Percentiles rank a stretch among this genome's conserved stretches.
phyloP scores from a whole-genome alignment of 75 land plant genomes.

The Cupressus sempervirens region DNA sequence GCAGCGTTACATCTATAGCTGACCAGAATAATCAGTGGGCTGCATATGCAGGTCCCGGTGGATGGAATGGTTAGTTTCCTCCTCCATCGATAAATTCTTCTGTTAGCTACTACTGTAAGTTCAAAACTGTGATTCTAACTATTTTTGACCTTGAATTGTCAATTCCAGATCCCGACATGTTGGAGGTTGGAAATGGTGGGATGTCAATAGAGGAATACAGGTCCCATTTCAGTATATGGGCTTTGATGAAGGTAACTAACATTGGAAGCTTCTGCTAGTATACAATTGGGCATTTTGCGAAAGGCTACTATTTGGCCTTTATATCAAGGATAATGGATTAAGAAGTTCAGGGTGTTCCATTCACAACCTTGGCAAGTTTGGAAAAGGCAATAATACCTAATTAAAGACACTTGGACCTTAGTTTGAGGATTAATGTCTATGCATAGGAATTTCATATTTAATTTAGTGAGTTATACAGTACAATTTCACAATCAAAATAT shows the following conservation, averaged over 20 bases:
- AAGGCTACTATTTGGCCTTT: background rate
- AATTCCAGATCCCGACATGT: slow-evolving; percentile 86
- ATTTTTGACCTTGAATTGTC: background rate
- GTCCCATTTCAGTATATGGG: slow-evolving; percentile 90
- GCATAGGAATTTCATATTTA: background rate
- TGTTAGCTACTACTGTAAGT: background rate
- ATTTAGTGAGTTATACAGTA: background rate
- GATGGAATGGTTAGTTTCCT: slow-evolving; percentile 37
- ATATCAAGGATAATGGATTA: background rate
- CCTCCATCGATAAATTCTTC: background rate
- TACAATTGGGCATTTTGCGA: background rate
- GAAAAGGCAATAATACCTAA: background rate
- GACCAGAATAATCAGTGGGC: slow-evolving; percentile 38
- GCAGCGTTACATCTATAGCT: slow-evolving; percentile 31
- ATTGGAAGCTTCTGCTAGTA: background rate
- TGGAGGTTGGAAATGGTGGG: slow-evolving; percentile 94
- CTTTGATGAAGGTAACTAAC: slow-evolving; percentile 65
- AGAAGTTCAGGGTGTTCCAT: background rate
- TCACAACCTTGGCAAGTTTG: background rate
- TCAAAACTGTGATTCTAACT: background rate
- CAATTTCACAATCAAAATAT: background rate
- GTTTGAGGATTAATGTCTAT: too few species aligned
- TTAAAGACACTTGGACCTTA: too few species aligned
- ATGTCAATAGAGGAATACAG: slow-evolving; percentile 77
- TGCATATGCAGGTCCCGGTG: slow-evolving; percentile 35